Evolutionary conservation across 441 rosid species (phyloP).

Genomic region (Cnidoscolus chayamansa): DNA sequence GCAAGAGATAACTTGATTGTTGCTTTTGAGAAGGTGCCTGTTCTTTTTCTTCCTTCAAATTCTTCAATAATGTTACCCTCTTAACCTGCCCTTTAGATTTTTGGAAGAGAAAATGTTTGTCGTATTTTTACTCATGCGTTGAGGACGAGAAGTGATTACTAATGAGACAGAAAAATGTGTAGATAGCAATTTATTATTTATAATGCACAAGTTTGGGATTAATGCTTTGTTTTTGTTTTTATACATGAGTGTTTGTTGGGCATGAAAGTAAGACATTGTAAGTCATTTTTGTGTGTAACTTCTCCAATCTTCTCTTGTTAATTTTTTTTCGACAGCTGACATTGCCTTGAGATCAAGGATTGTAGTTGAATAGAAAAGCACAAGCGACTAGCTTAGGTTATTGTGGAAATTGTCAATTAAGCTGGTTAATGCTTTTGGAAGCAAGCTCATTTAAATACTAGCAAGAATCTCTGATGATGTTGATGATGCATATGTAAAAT

Average conservation of each 20-base stretch:
- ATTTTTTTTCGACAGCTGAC: background rate
- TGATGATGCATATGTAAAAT: too few species aligned
- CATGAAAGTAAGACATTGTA: background rate
- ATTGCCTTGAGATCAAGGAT: background rate
- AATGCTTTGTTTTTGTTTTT: background rate
- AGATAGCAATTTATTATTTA: background rate
- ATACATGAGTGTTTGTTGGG: background rate
- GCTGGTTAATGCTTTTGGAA: background rate
- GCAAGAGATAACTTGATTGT: constrained; percentile 95
- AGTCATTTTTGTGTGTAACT: background rate
- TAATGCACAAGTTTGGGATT: too few species aligned
- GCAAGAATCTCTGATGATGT: too few species aligned
- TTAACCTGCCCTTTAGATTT: background rate
- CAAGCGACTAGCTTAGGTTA: background rate
- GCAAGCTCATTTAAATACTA: too few species aligned
- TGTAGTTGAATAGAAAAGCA: background rate
- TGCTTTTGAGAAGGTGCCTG: constrained; percentile 87
- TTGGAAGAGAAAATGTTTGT: too few species aligned
- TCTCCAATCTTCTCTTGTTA: background rate
- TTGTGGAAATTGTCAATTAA: background rate
- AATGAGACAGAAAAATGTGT: background rate
- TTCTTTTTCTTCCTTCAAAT: background rate
- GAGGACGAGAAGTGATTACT: background rate
- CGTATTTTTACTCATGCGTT: background rate
- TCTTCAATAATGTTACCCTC: background rate